Conservation (phyloP, 2,329 filamentous ascomycete species). For the Truncatella angustata region DNA sequence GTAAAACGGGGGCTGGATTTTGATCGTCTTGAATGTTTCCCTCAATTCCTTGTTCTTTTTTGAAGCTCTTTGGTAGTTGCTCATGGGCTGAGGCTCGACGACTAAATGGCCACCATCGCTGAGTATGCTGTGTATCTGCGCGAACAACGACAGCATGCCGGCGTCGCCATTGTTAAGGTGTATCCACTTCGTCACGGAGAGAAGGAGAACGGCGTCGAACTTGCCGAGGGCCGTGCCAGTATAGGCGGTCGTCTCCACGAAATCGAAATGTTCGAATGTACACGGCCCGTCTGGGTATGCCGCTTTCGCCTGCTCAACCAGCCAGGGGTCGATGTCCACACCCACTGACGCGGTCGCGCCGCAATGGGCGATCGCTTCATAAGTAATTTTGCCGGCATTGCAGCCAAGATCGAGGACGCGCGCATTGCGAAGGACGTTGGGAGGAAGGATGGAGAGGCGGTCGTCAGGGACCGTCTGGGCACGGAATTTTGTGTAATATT, state of each 20-base stretch:
- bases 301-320: conserved; percentile 9
- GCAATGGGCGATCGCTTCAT: conserved; percentile 7
- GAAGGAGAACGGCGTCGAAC: conserved; percentile 9
- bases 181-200: conserved; percentile 12
- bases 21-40: conserved; percentile 11
- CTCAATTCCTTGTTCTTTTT: conserved; percentile 11
- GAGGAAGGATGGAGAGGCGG: conserved; percentile 7
- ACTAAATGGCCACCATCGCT: conserved; percentile 6
- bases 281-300: conserved; percentile 7
- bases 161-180: conserved; percentile 10
- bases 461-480: conserved; percentile 9
- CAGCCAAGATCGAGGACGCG: conserved; percentile 10
- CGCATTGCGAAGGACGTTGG: conserved; percentile 6
- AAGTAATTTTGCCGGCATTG: conserved; percentile 10
- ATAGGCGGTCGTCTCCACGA: conserved; percentile 6
- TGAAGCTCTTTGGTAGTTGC: conserved; percentile 7
- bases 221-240: conserved; percentile 7
- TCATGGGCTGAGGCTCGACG: conserved; percentile 12
- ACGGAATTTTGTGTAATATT: conserved; percentile 11
- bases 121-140: conserved; percentile 5
- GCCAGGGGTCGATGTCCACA: conserved; percentile 11
- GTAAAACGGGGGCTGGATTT: conserved; percentile 9
- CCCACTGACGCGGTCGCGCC: conserved; percentile 6
- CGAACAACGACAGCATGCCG: conserved; percentile 8
- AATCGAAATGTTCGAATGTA: conserved; percentile 10